Base-by-base conservation (phyloP, 495 filamentous ascomycete genomes). In the Podospora pseudoanserina region DNA sequence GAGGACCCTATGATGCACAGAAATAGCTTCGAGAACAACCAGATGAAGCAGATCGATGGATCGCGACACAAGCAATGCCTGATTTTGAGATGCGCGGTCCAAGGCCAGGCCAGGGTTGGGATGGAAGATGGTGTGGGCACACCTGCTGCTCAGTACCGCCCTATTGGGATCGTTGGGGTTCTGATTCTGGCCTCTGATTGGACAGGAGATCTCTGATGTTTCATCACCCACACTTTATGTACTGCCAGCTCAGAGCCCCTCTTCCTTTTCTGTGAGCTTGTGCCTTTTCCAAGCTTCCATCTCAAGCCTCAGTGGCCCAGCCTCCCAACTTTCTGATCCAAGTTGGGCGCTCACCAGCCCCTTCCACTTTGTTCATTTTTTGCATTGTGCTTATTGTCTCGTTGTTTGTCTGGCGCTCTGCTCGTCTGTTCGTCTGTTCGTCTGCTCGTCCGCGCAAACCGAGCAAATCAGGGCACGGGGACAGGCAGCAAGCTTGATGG, bases 171-270 rank as follows among this genome's bases (percentile, higher is more conserved):
- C 54, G 66, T 26, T 68, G 57, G 74, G 65, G 66, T 32, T 66
- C 66, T 67, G 68, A 70, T 64, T 65, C 67, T 61, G 65, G 65
- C 32, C 59, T 44, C 63, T 69, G 70, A 78, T 78, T 78, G 75
- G 76, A 27, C 54, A 34, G 23, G 57, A 4, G 56, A 56, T 55
- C 44, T 57, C 63, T 62, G 54, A 16, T 64, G 72, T 75, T 74
- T 75, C 74, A 70, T 76, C 72, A 73, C 67, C n/a, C 55, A 20
- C 39, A 20, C 23, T 70, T 68, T 60, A 73, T 75, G 75, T 74
- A 73, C 68, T 76, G 76, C 75, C 76, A 78, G 66, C 67, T 65
- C 70, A 70, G 63, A 70, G 65, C 60, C 70, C 28, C 68, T 59
- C 60, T 56, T 28, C 64, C 30, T 32, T 65, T 60, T 65, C 3